Evolutionary conservation across 352 stramenopile genomes (phyloP), one percentile per base, ranked within the genome.

Genomic region (Aphanomyces astaci): DNA sequence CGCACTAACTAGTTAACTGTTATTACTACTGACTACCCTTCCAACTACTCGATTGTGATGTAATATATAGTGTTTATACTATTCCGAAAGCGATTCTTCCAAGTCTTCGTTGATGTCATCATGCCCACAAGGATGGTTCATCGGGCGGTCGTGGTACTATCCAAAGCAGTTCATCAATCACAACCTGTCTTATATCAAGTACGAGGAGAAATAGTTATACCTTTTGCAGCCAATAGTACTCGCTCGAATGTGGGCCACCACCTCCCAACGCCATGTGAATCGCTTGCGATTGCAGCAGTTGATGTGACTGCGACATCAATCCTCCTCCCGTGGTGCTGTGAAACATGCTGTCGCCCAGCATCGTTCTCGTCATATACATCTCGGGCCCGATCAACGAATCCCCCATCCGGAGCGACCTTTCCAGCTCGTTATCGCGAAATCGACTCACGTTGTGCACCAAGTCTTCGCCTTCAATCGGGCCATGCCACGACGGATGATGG

Each of bases 181-280:
- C 15, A 19, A 31, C 5, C 4, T 40, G 28, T 15, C 54, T n/a
- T n/a, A n/a, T n/a, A n/a, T n/a, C n/a, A n/a, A n/a, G n/a, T n/a
- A n/a, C n/a, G 31, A 46, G 36, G 45, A 1, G 52, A 43, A 0
- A 40, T 13, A 11, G 46, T 1, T 3, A 5, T 64, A 94, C 86
- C 82, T 93, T 95, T 63, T 95, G 83, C 32, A 95, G 73, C 86
- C 86, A 95, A 66, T 95, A 95, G 45, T 93, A 95, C 70, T 95
- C 81, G 52, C 87, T 95, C 56, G 90, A 82, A 69, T 92, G 83
- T 9, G 74, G 73, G 1, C n/a, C n/a, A n/a, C n/a, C n/a, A n/a
- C 79, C 43, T 30, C 32, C 81, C 48, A 95, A 78, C 19, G 81
- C 86, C 7, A 76, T 89, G 63, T 93, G 77, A 45, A 95, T 95